Evolutionary conservation across 2,329 filamentous ascomycete species (phyloP), one percentile per base, ranked within the genome.

Genomic region (Aureobasidium sp.): DNA sequence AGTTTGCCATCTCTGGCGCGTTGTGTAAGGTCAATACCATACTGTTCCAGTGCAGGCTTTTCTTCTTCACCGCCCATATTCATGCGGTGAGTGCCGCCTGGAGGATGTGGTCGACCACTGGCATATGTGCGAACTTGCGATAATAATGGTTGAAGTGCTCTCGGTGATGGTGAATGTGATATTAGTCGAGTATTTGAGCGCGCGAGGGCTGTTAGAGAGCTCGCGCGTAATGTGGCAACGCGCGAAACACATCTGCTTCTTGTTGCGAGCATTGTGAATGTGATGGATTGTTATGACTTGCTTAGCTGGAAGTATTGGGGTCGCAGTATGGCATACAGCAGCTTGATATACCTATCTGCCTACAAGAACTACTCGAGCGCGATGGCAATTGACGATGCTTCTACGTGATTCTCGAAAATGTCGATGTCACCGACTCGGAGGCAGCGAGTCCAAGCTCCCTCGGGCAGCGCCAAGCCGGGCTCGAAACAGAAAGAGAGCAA

Each of bases 61-160:
- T 97, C 83, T 6, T 79, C 78, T 67, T 85, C 88, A 62, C 83
- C 85, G 61, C 90, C 84, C 72, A 97, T 77, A 72, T 97, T 87
- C 92, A 97, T 97, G 66, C 88, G 89, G 76, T 97, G 91, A 1
- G 91, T 97, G 62, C 92, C 92, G 56, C 93, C 93, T 0, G 93
- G 91, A 1, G 91, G 92, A 67, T 94, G 90, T 65, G 91, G 90
- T 64, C 88, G 75, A 10, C 81, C 79, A n/a, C 61, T 70, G 13
- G 73, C 73, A 65, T 74, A 75, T 32, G 66, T 74, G 81, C 69
- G 89, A 61, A 62, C 60, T 68, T 68, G 69, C 48, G 61, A 46
- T 10, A 64, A 41, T 29, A 58, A 29, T 23, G 59, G 26, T 23
- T 34, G 29, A 10, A 55, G 9, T 36, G 27, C 8, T 52, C 26